phyloP scores from a whole-genome alignment of 2,329 filamentous ascomycete species.

The Emmonsia crescens region DNA sequence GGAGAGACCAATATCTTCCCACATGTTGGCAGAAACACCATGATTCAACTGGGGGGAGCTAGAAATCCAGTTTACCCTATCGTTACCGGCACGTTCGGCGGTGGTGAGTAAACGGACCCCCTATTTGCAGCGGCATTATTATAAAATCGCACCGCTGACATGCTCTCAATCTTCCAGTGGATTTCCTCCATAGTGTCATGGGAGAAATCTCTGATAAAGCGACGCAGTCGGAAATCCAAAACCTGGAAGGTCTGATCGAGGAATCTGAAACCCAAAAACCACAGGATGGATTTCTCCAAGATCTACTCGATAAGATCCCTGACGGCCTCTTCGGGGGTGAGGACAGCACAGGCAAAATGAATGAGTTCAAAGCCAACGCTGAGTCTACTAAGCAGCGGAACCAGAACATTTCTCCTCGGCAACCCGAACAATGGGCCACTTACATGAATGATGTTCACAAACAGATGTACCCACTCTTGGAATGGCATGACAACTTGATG shows the following conservation, averaged over 20 bases:
- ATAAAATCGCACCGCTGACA: neutral
- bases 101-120: slow-evolving; percentile 24
- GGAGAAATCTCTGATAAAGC: slow-evolving; percentile 75
- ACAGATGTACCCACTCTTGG: slow-evolving; percentile 79
- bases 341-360: slow-evolving; percentile 52
- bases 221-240: slow-evolving; percentile 80
- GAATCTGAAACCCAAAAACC: slow-evolving; percentile 48
- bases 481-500: slow-evolving; percentile 85
- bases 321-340: slow-evolving; percentile 67
- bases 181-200: slow-evolving; percentile 83
- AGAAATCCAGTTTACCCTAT: slow-evolving; percentile 62
- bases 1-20: slow-evolving; percentile 75
- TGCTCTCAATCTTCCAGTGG: slow-evolving; percentile 41
- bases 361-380: slow-evolving; percentile 69
- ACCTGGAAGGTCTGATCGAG: slow-evolving; percentile 72
- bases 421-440: slow-evolving; percentile 74
- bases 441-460: slow-evolving; percentile 62
- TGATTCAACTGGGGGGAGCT: slow-evolving; percentile 57
- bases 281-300: slow-evolving; percentile 64
- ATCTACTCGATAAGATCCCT: slow-evolving; percentile 72
- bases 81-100: slow-evolving; percentile 86
- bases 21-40: slow-evolving; percentile 68
- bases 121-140: neutral
- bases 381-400: slow-evolving; percentile 64
- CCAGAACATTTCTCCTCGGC: slow-evolving; percentile 60